Conservation (phyloP, 495 filamentous ascomycete species). For the Stereocaulon alpinum region DNA sequence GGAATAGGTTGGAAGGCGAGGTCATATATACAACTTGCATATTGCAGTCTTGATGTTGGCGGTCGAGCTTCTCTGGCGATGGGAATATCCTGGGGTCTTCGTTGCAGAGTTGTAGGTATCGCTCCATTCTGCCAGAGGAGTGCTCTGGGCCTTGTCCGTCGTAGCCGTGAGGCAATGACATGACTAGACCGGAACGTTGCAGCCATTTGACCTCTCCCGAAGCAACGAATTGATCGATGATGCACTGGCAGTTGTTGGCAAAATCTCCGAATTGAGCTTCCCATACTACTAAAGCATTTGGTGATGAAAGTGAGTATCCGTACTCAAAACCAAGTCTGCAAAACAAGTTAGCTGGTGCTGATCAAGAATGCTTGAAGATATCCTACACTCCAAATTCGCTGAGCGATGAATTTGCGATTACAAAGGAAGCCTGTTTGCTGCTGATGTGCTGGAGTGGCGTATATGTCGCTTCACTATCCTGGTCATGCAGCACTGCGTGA, state of each 20-base stretch:
- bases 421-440: slow-evolving; percentile 84
- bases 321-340: slow-evolving; percentile 88
- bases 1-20: slow-evolving; percentile 86
- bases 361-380: slow-evolving; percentile 3
- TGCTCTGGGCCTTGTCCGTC: slow-evolving; percentile 98
- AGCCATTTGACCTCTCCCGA: slow-evolving; percentile 98
- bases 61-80: slow-evolving; percentile 72
- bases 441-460: slow-evolving; percentile 83
- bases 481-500: slow-evolving; percentile 94
- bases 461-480: slow-evolving; percentile 84
- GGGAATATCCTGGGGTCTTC: slow-evolving; percentile 95
- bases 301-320: slow-evolving; percentile 93
- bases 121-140: slow-evolving; percentile 94
- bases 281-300: slow-evolving; percentile 96
- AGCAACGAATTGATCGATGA: slow-evolving; percentile 97
- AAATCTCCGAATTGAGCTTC: slow-evolving; percentile 99
- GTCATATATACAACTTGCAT: slow-evolving; percentile 98
- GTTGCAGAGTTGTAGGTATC: slow-evolving; percentile 95
- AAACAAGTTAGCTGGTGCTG: slow-evolving; percentile 22
- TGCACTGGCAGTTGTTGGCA: slow-evolving; percentile 97
- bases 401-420: slow-evolving; percentile 93
- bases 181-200: slow-evolving; percentile 87
- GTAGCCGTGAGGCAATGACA: slow-evolving; percentile 94
- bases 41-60: slow-evolving; percentile 98
- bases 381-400: slow-evolving; percentile 82